Conservation (phyloP, 2,329 filamentous ascomycete genomes). For the Claviceps paspali region DNA sequence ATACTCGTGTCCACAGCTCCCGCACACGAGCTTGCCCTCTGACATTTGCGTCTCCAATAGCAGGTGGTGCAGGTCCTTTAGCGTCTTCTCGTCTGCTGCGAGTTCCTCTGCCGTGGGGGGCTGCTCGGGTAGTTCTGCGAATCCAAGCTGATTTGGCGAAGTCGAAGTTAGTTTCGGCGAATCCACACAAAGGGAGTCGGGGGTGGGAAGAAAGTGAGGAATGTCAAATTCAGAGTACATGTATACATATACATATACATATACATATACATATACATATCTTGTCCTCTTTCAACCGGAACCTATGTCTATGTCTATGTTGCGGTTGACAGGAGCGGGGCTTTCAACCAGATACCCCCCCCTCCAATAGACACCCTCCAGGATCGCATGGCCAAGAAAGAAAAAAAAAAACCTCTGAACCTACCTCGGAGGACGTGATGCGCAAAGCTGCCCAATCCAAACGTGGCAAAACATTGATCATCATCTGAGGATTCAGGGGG, state of each 20-base stretch:
- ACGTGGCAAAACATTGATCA: conserved; percentile 72
- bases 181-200: too few relatives aligned
- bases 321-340: too few relatives aligned
- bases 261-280: too few relatives aligned
- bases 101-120: conserved; percentile 48
- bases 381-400: too few relatives aligned
- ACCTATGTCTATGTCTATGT: too few relatives aligned
- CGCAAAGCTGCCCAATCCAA: conserved; percentile 77
- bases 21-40: conserved; percentile 81
- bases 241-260: too few relatives aligned
- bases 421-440: conserved; percentile 61
- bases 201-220: too few relatives aligned
- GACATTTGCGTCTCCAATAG: conserved; percentile 81
- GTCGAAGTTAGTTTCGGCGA: too few relatives aligned
- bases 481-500: conserved; percentile 64
- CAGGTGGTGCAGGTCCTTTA: conserved; percentile 65
- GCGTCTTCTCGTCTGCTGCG: conserved; percentile 49
- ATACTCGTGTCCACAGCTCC: conserved; percentile 86
- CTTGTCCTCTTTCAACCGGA: too few relatives aligned
- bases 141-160: conserved; percentile 48
- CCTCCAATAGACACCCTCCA: too few relatives aligned
- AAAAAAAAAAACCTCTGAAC: conserved; percentile 10
- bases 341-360: too few relatives aligned
- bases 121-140: conserved; percentile 53
- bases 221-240: too few relatives aligned